A percentile compares a stretch with the other conserved stretches of the same genome.
These are phyloP conservation scores for Capsella rubella DNA, from an alignment of 441 rosid genomes.

Conservation along the genomic window DNA sequence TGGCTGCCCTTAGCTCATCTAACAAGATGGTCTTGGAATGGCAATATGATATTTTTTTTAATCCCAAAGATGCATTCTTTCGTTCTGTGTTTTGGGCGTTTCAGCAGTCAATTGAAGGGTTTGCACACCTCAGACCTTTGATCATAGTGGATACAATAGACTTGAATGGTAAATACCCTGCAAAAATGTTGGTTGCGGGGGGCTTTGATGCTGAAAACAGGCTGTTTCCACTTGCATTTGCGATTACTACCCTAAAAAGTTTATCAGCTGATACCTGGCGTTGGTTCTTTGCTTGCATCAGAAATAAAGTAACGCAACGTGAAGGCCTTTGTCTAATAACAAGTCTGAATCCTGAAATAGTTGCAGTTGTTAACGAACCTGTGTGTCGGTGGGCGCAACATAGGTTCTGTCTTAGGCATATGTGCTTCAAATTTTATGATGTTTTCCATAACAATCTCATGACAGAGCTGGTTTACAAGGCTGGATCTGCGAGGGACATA, in stretches of 20 bases:
- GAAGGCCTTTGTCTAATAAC: neutral
- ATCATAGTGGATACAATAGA: neutral
- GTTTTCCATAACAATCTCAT: neutral
- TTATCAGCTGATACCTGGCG: neutral
- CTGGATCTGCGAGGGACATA: neutral
- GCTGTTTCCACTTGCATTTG: neutral
- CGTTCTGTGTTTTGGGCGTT: neutral
- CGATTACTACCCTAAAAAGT: neutral
- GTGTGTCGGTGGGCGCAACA: neutral
- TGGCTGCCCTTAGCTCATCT: constrained; percentile 3
- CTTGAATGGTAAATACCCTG: neutral
- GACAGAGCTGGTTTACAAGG: neutral
- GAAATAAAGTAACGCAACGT: neutral
- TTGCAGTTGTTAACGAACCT: constrained; percentile 2
- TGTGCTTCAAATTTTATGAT: neutral
- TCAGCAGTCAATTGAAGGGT: neutral
- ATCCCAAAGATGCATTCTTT: neutral
- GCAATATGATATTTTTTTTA: neutral
- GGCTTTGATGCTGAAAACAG: neutral
- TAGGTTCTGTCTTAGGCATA: neutral
- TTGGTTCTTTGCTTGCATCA: neutral
- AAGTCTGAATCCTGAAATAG: neutral
- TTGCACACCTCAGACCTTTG: neutral
- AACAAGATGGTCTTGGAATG: neutral
- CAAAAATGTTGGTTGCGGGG: neutral